phyloP scores from a whole-genome alignment of 257 asterid genomes.

The Leptodermis oblonga region DNA sequence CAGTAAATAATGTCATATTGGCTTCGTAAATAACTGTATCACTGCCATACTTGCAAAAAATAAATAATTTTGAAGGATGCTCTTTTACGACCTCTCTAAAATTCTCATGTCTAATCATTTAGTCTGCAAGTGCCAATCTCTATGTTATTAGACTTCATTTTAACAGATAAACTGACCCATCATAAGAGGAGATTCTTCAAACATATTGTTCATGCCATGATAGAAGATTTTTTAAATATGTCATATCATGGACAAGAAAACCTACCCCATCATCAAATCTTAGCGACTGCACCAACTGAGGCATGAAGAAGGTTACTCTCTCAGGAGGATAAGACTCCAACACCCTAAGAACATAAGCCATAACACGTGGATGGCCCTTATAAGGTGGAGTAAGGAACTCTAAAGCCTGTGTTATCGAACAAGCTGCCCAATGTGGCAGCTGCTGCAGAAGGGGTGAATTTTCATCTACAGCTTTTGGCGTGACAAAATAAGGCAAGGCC shows the following conservation, averaged over 20 bases:
- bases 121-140: constrained; percentile 5
- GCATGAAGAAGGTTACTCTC: constrained; percentile 96
- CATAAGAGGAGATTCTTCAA: background rate
- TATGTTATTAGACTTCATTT: background rate
- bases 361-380: constrained; percentile 98
- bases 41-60: background rate
- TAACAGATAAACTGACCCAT: background rate
- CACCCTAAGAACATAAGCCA: constrained; percentile 99
- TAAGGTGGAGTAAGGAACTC: constrained; percentile 94
- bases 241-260: constrained; percentile 17
- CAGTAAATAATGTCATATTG: background rate
- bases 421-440: constrained; percentile 98
- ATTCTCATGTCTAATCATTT: background rate
- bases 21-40: background rate
- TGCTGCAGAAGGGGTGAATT: constrained; percentile 92
- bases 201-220: background rate
- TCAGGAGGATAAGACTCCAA: constrained; percentile 98
- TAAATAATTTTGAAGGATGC: background rate
- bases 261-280: constrained; percentile 94
- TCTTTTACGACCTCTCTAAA: background rate
- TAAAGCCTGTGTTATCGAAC: constrained; percentile 94
- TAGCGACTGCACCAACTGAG: constrained; percentile 95
- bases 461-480: constrained; percentile 91
- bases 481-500: constrained; percentile 96
- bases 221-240: background rate